Evolutionary conservation across 352 stramenopile genomes (phyloP), one percentile per base, ranked within the genome.

Genomic region (Peronosclerospora sorghi): DNA sequence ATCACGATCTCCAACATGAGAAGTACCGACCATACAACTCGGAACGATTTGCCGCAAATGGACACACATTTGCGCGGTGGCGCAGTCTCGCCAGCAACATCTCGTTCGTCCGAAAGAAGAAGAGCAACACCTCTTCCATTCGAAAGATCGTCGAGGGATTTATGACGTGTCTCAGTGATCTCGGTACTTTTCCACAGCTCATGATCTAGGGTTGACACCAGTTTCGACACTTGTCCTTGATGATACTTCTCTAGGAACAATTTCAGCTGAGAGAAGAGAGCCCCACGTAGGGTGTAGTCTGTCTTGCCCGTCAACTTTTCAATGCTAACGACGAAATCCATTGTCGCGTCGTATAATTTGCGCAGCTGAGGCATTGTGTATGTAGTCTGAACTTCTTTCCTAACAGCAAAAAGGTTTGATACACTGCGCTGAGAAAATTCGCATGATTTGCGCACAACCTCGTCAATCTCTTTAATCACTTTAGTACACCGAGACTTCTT

Each of bases 1-100:
- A 96, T 96, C 30, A 96, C 68, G 56, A 97, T 96, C 68, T 97
- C 89, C 23, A 98, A 68, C 68, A 97, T 89, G 15, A 97, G 52
- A 9, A 98, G 68, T 38, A 94, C 94, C 5, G 84, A 96, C 91
- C 91, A 98, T 19, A 98, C 94, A 32, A 97, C 83, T 30, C 95
- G 93, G 51, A 96, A 98, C 18, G 78, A 79, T 46, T 89, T 84
- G 13, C 88, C 92, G 47, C 95, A 95, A 17, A 97, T 88, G 10
- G 84, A 72, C 15, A 92, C 86, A 28, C 80, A 75, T 35, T 88
- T 88, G 49, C 82, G 73, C 10, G 76, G 73, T 20, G 76, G 61
- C 9, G 72, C 62, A 4, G 60, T 85, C 51, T 89, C 74, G 4
- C 63, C 66, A 19, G 51, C 58, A 26, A 87, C 72, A 26, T 73